phyloP scores from a whole-genome alignment of 2,329 filamentous ascomycete species.

The Cladosporium colombiae region DNA sequence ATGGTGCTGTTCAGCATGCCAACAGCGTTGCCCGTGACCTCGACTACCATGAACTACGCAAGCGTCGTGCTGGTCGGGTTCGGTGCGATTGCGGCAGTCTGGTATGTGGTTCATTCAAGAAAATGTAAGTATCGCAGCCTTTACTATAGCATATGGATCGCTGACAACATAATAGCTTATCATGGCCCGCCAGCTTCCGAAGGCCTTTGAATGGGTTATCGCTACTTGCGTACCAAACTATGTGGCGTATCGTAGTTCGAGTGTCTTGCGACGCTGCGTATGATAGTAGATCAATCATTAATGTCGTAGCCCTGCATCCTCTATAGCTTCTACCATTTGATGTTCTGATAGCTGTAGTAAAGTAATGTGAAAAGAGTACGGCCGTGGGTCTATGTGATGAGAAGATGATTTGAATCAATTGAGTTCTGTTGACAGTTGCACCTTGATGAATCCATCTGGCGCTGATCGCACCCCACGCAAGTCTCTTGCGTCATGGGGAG shows the following conservation, averaged over 20 bases:
- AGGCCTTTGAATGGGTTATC: slow-evolving; percentile 14
- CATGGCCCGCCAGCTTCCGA: slow-evolving; percentile 24
- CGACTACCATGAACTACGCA: slow-evolving; percentile 59
- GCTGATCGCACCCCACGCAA: slow-evolving; percentile 3
- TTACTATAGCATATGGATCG: neutral
- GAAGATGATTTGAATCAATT: too few species aligned
- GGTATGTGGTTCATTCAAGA: slow-evolving; percentile 26
- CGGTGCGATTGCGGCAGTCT: slow-evolving; percentile 34
- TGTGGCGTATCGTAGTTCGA: neutral
- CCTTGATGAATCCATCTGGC: neutral
- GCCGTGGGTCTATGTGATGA: too few species aligned
- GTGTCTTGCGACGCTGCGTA: neutral
- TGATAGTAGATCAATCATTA: neutral
- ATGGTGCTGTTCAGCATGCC: slow-evolving; percentile 54
- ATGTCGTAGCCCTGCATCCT: neutral
- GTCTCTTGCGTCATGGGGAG: slow-evolving; percentile 7
- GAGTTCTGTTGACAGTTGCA: neutral
- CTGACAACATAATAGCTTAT: slow-evolving; percentile 18
- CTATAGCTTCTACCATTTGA: neutral
- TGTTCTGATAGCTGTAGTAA: neutral
- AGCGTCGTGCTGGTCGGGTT: slow-evolving; percentile 59
- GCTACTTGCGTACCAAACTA: neutral
- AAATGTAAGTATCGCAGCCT: slow-evolving; percentile 9
- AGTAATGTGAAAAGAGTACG: neutral
- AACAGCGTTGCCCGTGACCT: slow-evolving; percentile 54